phyloP scores from a whole-genome alignment of 2,329 filamentous ascomycete genomes.

The Paraphaeosphaeria minitans region DNA sequence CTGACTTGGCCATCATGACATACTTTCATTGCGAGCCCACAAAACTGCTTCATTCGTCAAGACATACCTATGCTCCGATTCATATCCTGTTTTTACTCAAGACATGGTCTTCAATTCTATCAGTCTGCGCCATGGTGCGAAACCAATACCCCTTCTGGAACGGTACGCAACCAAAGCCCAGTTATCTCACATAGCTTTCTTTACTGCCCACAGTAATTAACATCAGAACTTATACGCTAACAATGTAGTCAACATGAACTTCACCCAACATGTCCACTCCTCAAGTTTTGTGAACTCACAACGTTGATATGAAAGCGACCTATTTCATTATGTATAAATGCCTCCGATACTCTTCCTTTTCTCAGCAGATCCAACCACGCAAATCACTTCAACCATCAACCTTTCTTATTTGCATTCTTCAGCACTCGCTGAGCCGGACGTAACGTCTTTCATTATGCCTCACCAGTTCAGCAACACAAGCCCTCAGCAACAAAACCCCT shows the following conservation, averaged over 20 bases:
- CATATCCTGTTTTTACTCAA: background rate
- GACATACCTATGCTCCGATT: background rate
- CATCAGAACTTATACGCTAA: background rate
- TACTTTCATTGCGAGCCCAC: background rate
- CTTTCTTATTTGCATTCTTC: background rate
- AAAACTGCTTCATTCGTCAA: background rate
- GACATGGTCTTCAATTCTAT: background rate
- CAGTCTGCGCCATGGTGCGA: background rate
- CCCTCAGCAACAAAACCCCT: background rate
- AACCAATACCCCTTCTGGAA: too few species aligned
- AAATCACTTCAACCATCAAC: background rate
- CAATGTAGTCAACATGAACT: background rate
- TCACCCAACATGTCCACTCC: background rate
- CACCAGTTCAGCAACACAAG: background rate
- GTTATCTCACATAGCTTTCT: too few species aligned
- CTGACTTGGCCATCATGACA: conserved; percentile 62
- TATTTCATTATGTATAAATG: background rate
- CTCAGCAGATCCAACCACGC: background rate
- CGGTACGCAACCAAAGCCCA: too few species aligned
- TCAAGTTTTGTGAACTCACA: background rate
- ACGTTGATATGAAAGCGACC: background rate
- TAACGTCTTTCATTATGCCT: background rate
- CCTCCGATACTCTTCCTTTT: background rate
- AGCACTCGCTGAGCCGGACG: too few species aligned
- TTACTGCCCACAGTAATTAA: too few species aligned